phyloP scores from a whole-genome alignment of 1,139 yeast species.

The Taphrina communis region DNA sequence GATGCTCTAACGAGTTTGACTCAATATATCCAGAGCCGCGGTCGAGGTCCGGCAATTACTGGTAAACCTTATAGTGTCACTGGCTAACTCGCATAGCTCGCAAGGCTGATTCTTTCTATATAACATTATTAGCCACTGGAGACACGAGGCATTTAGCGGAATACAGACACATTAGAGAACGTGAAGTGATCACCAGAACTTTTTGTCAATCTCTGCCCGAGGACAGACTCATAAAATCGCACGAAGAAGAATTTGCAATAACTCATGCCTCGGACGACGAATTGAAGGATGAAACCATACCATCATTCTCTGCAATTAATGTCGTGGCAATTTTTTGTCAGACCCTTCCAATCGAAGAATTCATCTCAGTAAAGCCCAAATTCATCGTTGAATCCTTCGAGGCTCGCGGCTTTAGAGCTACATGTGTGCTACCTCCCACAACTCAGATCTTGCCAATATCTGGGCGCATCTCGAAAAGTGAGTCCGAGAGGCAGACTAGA shows the following conservation, averaged over 20 bases:
- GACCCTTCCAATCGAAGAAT: slow-evolving; percentile 28
- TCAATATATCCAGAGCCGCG: slow-evolving; percentile 44
- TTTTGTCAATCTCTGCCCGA: slow-evolving; percentile 38
- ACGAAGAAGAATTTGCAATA: neutral
- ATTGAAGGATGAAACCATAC: neutral
- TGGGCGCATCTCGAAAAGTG: slow-evolving; percentile 18
- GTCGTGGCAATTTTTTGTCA: slow-evolving; percentile 25
- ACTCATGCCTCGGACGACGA: neutral
- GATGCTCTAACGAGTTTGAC: slow-evolving; percentile 40
- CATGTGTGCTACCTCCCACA: slow-evolving; percentile 28
- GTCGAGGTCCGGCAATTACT: slow-evolving; percentile 35
- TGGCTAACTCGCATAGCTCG: slow-evolving; percentile 27
- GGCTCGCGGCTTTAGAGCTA: slow-evolving; percentile 6
- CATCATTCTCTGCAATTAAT: slow-evolving; percentile 27
- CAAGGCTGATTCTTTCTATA: slow-evolving; percentile 16
- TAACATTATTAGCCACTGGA: slow-evolving; percentile 7
- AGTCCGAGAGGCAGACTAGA: neutral
- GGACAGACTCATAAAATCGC: slow-evolving; percentile 24
- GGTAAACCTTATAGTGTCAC: neutral
- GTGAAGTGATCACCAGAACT: slow-evolving; percentile 25
- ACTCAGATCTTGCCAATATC: slow-evolving; percentile 18
- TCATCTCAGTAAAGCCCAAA: slow-evolving; percentile 16
- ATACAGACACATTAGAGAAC: slow-evolving; percentile 18
- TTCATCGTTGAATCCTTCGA: neutral
- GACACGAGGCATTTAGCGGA: slow-evolving; percentile 1